These are phyloP conservation scores for Nigrospora sphaerica DNA, from an alignment of 2,329 filamentous ascomycete species.

Conservation along the genomic window DNA sequence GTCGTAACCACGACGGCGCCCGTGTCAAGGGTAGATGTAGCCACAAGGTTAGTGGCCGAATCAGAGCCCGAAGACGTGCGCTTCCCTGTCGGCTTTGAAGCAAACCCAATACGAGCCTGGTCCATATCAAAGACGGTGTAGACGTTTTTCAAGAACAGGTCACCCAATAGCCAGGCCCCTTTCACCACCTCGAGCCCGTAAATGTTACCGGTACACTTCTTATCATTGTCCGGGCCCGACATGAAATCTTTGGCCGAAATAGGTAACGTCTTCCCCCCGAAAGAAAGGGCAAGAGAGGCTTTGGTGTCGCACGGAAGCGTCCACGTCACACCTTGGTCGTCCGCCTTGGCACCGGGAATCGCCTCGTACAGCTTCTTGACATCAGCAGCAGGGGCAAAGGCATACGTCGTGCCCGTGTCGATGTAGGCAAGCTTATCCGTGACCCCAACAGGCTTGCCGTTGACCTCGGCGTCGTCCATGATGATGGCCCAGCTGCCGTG, in stretches of 20 bases:
- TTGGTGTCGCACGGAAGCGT: slow-evolving; percentile 66
- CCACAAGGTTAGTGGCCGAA: no score
- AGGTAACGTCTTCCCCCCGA: slow-evolving; percentile 60
- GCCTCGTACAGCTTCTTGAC: slow-evolving; percentile 60
- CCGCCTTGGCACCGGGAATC: slow-evolving; percentile 53
- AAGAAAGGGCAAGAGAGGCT: slow-evolving; percentile 53
- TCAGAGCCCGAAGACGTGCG: no score
- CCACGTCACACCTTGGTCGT: slow-evolving; percentile 55
- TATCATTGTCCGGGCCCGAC: slow-evolving; percentile 32
- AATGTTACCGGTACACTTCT: slow-evolving; percentile 62
- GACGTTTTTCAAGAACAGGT: slow-evolving; percentile 83
- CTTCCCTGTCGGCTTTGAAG: neutral
- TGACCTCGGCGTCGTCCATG: slow-evolving; percentile 57
- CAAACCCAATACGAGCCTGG: slow-evolving; percentile 49
- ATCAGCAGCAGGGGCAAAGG: slow-evolving; percentile 63
- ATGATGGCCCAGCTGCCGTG: slow-evolving; percentile 62
- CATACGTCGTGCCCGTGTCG: slow-evolving; percentile 77
- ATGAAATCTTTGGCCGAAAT: slow-evolving; percentile 70
- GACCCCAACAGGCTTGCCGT: slow-evolving; percentile 50
- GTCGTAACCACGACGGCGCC: neutral
- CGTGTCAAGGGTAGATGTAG: neutral
- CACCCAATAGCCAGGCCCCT: slow-evolving; percentile 72
- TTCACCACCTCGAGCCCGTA: slow-evolving; percentile 63
- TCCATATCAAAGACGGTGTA: slow-evolving; percentile 81
- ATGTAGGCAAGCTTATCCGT: slow-evolving; percentile 60